These are phyloP conservation scores for Colletotrichum destructivum DNA, from an alignment of 2,329 filamentous ascomycete species.

Conservation along the genomic window DNA sequence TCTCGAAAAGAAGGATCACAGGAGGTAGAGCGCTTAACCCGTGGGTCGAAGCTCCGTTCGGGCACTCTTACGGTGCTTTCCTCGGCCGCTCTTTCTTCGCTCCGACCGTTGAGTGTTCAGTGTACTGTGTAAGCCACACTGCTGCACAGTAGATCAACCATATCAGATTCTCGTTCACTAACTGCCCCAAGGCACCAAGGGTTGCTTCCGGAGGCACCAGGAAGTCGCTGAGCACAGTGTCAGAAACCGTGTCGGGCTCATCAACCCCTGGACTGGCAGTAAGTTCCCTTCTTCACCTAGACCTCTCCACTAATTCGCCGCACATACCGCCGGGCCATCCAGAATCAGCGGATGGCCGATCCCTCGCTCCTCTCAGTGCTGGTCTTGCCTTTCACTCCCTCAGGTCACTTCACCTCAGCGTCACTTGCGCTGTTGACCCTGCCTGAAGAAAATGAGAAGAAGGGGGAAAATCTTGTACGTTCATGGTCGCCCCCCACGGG, in stretches of 20 bases:
- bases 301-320: constrained; percentile 71
- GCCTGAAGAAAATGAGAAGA: background rate
- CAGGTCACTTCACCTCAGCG: constrained; percentile 8
- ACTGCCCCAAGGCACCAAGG: too few species aligned
- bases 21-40: too few species aligned
- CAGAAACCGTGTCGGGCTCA: background rate
- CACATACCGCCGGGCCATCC: constrained; percentile 68
- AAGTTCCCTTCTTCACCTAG: constrained; percentile 37
- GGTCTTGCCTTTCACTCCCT: background rate
- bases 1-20: too few species aligned
- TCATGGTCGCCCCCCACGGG: constrained; percentile 3
- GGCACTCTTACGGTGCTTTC: constrained; percentile 33
- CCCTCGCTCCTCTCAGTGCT: constrained; percentile 31
- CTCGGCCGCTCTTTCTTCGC: constrained; percentile 37
- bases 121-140: background rate
- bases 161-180: background rate
- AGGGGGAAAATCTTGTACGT: constrained; percentile 7
- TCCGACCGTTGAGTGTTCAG: background rate
- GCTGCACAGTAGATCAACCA: constrained; percentile 10
- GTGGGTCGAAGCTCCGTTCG: constrained; percentile 19
- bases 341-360: constrained; percentile 42
- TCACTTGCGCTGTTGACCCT: background rate
- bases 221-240: constrained; percentile 14
- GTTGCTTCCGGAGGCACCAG: too few species aligned
- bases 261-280: constrained; percentile 2